These are phyloP conservation scores for Dianthus caryophyllus DNA, from an alignment of 148 eudicot species.

Conservation along the genomic window DNA sequence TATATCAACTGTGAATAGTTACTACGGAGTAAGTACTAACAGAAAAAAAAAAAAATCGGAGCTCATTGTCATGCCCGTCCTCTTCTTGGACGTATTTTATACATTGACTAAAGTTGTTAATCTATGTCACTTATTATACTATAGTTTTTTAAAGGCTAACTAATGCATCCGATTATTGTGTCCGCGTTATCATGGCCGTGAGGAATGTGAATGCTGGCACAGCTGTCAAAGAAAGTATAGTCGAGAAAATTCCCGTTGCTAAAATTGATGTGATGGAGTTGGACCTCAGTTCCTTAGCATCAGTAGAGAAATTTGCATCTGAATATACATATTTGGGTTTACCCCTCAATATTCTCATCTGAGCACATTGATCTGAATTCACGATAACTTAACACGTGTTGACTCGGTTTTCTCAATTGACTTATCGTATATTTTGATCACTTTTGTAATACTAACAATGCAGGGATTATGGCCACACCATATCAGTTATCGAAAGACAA, in stretches of 20 bases:
- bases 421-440: constrained; percentile 9
- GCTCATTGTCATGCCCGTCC: too few species aligned
- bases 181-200: constrained; percentile 82
- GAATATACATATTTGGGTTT: constrained; percentile 50
- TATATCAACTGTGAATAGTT: too few species aligned
- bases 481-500: constrained; percentile 69
- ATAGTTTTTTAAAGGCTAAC: too few species aligned
- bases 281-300: constrained; percentile 75
- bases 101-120: too few species aligned
- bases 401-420: too few species aligned
- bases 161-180: too few species aligned
- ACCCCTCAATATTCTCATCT: constrained; percentile 83
- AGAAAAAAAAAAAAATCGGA: too few species aligned
- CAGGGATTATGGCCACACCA: constrained; percentile 89
- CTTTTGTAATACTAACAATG: constrained; percentile 62
- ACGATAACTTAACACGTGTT: too few species aligned
- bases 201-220: constrained; percentile 58
- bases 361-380: constrained; percentile 27
- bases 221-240: constrained; percentile 56
- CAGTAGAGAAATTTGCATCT: constrained; percentile 70
- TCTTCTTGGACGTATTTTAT: too few species aligned
- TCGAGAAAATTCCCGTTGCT: constrained; percentile 57
- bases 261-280: constrained; percentile 82
- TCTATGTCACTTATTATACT: too few species aligned
- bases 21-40: too few species aligned